Base-by-base conservation (phyloP, 768 basidiomycete genomes). In the Pisolithus tinctorius region DNA sequence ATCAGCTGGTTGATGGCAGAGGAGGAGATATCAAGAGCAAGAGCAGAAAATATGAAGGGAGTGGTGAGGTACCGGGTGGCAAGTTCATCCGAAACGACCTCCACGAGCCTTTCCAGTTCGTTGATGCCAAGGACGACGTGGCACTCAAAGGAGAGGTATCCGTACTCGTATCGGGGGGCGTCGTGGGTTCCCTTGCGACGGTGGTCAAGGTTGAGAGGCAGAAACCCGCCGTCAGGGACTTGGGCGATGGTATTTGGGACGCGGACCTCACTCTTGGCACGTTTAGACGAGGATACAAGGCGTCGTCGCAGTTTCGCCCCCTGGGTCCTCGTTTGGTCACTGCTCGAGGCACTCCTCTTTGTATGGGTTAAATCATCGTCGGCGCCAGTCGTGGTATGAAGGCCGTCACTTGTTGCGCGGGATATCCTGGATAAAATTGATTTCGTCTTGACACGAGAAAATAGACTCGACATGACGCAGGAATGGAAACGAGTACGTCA, bases 31-130 rank as follows among this genome's bases (percentile, higher is more conserved):
- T 96, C 93, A 54, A 97, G 81, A n/a, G 93, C 93, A 57, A 86
- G 81, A 27, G 81, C 82, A 34, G 89, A 90, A 73, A 97, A 95
- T 54, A 97, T 83, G 69, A 96, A 86, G 17, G 94, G 93, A 3
- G 90, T 92, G n/a, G 86, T 84, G 54, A 96, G 77, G 60, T 83
- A 88, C 59, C 88, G 76, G 49, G 79, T 74, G 55, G 76, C 77
- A 49, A 93, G 80, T 68, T 89, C 87, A 48, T 80, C 74, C 42
- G 80, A 76, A 50, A 90, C 70, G 52, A 82, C 80, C 40, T 79
- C 76, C 17, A 90, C 84, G 45, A 93, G 80, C 40, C 80, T 76
- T 6, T 78, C 77, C 38, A 87, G 79, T 60, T 89, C 79, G 47
- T 85, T 80, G 14, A 88, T 75, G 16, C 85, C 84, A 0, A 92